These are phyloP conservation scores for Candida tibetensis DNA, from an alignment of 805 yeast genomes.

Conservation along the genomic window DNA sequence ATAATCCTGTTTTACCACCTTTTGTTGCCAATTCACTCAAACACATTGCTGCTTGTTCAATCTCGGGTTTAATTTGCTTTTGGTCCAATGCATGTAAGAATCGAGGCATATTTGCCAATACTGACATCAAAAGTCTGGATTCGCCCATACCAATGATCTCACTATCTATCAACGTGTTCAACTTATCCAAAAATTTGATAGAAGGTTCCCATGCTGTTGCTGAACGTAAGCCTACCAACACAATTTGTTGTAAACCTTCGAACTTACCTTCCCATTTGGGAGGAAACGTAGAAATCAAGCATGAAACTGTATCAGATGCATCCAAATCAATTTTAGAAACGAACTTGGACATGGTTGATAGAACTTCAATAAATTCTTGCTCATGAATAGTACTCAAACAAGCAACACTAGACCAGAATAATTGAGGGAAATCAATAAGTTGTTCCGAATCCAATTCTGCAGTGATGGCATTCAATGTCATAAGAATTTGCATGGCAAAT, in stretches of 20 bases:
- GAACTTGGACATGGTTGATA: constrained; percentile 78
- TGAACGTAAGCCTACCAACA: constrained; percentile 82
- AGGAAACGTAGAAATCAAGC: constrained; percentile 84
- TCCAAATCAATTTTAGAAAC: constrained; percentile 84
- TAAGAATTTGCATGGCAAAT: constrained; percentile 92
- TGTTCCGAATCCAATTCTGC: constrained; percentile 79
- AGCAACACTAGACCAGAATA: constrained; percentile 95
- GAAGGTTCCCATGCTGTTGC: constrained; percentile 77
- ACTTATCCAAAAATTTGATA: constrained; percentile 65
- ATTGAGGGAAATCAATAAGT: constrained; percentile 82
- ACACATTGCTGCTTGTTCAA: constrained; percentile 39
- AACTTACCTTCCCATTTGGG: constrained; percentile 94
- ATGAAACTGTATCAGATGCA: constrained; percentile 79
- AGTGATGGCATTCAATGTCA: constrained; percentile 91
- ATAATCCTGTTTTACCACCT: constrained; percentile 53
- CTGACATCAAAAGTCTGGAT: constrained; percentile 64
- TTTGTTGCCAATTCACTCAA: constrained; percentile 61
- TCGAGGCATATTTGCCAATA: constrained; percentile 79
- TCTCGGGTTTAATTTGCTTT: constrained; percentile 46
- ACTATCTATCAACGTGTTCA: constrained; percentile 65
- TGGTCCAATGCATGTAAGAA: constrained; percentile 75
- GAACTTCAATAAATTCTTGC: constrained; percentile 84
- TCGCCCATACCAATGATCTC: constrained; percentile 74
- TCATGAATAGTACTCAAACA: constrained; percentile 88
- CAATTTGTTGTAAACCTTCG: constrained; percentile 78